phyloP scores from a whole-genome alignment of 495 filamentous ascomycete genomes.

The Hypoxylon fragiforme region DNA sequence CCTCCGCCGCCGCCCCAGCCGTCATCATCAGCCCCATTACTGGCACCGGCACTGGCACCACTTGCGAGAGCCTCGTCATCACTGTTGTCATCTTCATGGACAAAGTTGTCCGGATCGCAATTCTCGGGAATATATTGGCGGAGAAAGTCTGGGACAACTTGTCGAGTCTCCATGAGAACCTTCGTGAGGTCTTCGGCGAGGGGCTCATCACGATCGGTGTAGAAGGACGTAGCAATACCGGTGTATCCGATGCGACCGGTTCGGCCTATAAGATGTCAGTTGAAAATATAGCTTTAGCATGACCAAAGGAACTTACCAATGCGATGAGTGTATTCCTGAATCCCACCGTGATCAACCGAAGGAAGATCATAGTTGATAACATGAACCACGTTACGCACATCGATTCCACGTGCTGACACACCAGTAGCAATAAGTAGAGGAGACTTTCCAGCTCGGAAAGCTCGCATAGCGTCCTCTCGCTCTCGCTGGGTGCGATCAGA shows the following conservation, averaged over 20 bases:
- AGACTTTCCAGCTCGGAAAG: constrained; percentile 71
- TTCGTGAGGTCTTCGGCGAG: constrained; percentile 73
- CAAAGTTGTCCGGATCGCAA: constrained; percentile 46
- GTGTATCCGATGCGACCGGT: constrained; percentile 91
- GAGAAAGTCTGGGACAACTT: constrained; percentile 82
- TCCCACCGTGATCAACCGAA: constrained; percentile 69
- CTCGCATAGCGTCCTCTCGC: constrained; percentile 89
- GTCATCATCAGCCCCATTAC: constrained; percentile 1
- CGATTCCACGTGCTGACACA: constrained; percentile 85
- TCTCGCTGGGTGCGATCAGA: constrained; percentile 84
- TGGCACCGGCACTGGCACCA: constrained; percentile 7
- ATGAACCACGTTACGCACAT: constrained; percentile 82
- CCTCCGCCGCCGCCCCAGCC: constrained; percentile 1
- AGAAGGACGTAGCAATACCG: constrained; percentile 88
- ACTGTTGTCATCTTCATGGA: constrained; percentile 67
- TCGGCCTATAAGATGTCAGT: constrained; percentile 63
- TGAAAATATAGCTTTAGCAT: not conserved
- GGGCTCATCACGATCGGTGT: constrained; percentile 66
- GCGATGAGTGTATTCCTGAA: constrained; percentile 90
- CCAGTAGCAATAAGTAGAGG: constrained; percentile 87
- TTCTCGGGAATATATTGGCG: constrained; percentile 60
- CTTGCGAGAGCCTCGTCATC: constrained; percentile 45
- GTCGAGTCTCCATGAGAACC: constrained; percentile 75
- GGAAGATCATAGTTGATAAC: constrained; percentile 95
- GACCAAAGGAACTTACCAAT: constrained; percentile 64